Conservation (phyloP, 306 rosid species). For the Sicyos baderoa region DNA sequence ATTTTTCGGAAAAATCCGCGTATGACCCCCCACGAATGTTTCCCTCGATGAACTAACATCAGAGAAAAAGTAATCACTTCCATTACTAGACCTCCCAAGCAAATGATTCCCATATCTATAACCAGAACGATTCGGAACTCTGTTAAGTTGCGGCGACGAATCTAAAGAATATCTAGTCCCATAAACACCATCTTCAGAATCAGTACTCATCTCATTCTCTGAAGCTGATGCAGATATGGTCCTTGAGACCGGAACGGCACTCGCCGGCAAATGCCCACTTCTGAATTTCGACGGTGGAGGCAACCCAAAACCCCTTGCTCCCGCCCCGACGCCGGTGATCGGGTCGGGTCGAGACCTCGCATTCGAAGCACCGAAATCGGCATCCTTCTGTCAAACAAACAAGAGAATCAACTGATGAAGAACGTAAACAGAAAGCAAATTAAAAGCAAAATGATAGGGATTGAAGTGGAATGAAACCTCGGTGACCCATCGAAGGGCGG, state of each 20-base stretch:
- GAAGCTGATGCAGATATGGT: constrained; percentile 48
- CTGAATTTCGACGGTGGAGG: constrained; percentile 84
- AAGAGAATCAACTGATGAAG: not conserved
- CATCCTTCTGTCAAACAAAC: constrained; percentile 39
- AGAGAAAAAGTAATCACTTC: constrained; percentile 59
- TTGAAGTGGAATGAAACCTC: constrained; percentile 42
- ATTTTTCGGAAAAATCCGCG: constrained; percentile 23
- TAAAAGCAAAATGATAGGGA: not conserved
- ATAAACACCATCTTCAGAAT: constrained; percentile 59
- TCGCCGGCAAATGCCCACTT: constrained; percentile 76
- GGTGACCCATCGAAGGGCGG: constrained; percentile 80
- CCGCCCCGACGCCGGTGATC: constrained; percentile 23
- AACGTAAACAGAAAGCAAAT: not conserved
- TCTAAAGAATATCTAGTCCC: constrained; percentile 73
- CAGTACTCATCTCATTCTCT: constrained; percentile 50
- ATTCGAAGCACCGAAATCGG: constrained; percentile 29
- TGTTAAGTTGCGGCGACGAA: constrained; percentile 61
- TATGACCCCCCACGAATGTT: constrained; percentile 45
- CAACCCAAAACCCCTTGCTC: constrained; percentile 60
- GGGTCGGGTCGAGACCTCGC: constrained; percentile 61
- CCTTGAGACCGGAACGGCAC: constrained; percentile 45
- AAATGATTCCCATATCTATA: constrained; percentile 33
- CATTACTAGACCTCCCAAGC: constrained; percentile 36
- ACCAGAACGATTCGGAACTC: constrained; percentile 35
- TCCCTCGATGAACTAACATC: constrained; percentile 94